phyloP scores from a whole-genome alignment of 495 filamentous ascomycete species.

The Neurospora sp. region DNA sequence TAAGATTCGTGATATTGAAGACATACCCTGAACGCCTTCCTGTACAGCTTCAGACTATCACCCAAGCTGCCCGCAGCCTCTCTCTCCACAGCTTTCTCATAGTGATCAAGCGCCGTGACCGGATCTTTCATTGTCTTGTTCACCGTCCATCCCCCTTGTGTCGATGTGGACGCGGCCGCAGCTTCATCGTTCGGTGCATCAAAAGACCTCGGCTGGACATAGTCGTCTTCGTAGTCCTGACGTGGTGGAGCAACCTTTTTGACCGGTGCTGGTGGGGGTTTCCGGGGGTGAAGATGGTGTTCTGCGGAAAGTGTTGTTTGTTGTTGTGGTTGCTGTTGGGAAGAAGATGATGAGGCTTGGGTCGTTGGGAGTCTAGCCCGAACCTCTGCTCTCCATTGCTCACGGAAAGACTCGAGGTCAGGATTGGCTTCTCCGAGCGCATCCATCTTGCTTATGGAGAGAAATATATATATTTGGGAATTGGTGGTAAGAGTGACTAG shows the following conservation, averaged over 20 bases:
- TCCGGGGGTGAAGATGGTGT: conserved; percentile 1
- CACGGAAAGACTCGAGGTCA: conserved; percentile 31
- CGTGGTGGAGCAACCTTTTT: conserved; percentile 6
- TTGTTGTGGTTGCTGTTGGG: conserved; percentile 6
- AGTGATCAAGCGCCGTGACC: conserved; percentile 78
- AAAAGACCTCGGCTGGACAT: conserved; percentile 26
- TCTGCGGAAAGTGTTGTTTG: not conserved
- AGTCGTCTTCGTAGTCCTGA: conserved; percentile 23
- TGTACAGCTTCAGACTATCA: conserved; percentile 80
- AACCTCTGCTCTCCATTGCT: conserved; percentile 31
- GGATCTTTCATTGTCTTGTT: conserved; percentile 40
- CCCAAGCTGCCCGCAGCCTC: conserved; percentile 77
- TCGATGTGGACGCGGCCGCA: not conserved
- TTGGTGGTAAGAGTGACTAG: not conserved
- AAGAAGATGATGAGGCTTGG: conserved; percentile 1
- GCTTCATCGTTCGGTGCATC: conserved; percentile 19
- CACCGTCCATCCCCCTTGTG: conserved; percentile 6
- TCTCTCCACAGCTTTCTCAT: conserved; percentile 82
- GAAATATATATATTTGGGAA: not conserved
- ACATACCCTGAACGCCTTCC: conserved; percentile 74
- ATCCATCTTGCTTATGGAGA: conserved; percentile 10
- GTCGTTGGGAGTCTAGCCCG: conserved; percentile 9
- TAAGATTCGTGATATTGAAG: not conserved
- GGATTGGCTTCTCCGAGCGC: conserved; percentile 14
- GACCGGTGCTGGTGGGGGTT: conserved; percentile 8